A percentile compares a stretch with the other conserved stretches of the same genome.
Conservation (phyloP, 2,329 filamentous ascomycete genomes). For the Epichloe hybrida region DNA sequence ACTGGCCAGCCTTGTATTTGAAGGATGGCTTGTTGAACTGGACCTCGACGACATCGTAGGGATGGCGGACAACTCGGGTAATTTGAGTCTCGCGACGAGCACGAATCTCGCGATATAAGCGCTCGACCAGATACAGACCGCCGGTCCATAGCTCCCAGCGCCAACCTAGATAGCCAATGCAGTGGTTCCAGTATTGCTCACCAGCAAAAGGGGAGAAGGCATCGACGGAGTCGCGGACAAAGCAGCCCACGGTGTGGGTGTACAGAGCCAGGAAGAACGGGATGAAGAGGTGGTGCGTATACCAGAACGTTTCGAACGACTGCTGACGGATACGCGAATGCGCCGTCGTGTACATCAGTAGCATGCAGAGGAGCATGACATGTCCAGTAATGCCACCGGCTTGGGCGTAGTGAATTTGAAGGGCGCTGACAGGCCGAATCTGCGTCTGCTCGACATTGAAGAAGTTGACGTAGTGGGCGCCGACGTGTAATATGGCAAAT, state of each 20-base stretch:
- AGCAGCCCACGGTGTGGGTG: constrained; percentile 91
- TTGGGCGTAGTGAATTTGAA: constrained; percentile 85
- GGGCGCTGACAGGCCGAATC: constrained; percentile 63
- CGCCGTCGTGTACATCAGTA: constrained; percentile 93
- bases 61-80: constrained; percentile 86
- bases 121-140: constrained; percentile 73
- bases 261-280: constrained; percentile 90
- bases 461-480: constrained; percentile 93
- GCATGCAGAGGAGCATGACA: constrained; percentile 97
- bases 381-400: constrained; percentile 90
- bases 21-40: constrained; percentile 95
- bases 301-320: constrained; percentile 98
- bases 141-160: constrained; percentile 88
- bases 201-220: constrained; percentile 77
- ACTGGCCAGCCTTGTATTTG: constrained; percentile 96
- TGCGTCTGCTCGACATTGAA: constrained; percentile 85
- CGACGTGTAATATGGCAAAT: constrained; percentile 65
- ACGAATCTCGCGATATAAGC: constrained; percentile 82
- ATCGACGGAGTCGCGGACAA: constrained; percentile 68
- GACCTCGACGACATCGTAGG: constrained; percentile 93
- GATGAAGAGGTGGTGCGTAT: constrained; percentile 96
- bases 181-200: constrained; percentile 74
- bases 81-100: constrained; percentile 76
- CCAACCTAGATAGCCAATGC: constrained; percentile 92
- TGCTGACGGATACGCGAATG: constrained; percentile 91